Conservation (phyloP, 768 basidiomycete species). For the Trichaptum fuscoviolaceum region DNA sequence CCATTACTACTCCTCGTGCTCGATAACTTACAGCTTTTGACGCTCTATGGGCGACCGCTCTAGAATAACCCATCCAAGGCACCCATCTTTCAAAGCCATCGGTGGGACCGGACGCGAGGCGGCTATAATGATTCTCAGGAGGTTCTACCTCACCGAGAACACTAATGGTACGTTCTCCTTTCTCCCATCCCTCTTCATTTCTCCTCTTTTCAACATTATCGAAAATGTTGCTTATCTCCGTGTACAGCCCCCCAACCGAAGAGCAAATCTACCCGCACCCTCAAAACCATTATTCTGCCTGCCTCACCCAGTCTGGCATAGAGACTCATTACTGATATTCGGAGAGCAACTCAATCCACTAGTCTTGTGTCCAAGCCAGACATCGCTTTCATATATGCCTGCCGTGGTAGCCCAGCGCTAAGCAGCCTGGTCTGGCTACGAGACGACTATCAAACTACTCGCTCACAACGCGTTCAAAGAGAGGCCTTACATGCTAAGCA, state of each 20-base stretch:
- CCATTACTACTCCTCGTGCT: neutral
- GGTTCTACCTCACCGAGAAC: conserved; percentile 93
- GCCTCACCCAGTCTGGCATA: neutral
- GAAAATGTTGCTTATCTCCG: neutral
- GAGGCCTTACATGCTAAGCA: too few relatives aligned
- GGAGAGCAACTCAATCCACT: neutral
- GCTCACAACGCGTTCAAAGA: too few relatives aligned
- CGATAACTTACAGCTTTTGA: neutral
- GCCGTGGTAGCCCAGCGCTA: too few relatives aligned
- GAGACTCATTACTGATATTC: neutral
- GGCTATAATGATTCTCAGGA: conserved; percentile 79
- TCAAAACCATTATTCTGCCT: conserved; percentile 72
- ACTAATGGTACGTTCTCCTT: conserved; percentile 57
- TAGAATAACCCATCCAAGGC: conserved; percentile 67
- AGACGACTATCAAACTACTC: too few relatives aligned
- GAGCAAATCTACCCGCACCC: conserved; percentile 75
- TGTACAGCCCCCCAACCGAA: conserved; percentile 80
- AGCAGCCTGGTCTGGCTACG: too few relatives aligned
- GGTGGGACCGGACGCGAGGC: conserved; percentile 79
- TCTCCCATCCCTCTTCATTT: neutral
- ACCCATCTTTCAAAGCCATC: conserved; percentile 66
- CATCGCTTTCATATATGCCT: too few relatives aligned
- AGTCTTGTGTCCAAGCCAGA: too few relatives aligned
- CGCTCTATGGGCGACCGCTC: neutral
- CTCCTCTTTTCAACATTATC: neutral